These are phyloP conservation scores for Typha latifolia DNA, from an alignment of 176 grass and related monocot genomes.

Conservation along the genomic window DNA sequence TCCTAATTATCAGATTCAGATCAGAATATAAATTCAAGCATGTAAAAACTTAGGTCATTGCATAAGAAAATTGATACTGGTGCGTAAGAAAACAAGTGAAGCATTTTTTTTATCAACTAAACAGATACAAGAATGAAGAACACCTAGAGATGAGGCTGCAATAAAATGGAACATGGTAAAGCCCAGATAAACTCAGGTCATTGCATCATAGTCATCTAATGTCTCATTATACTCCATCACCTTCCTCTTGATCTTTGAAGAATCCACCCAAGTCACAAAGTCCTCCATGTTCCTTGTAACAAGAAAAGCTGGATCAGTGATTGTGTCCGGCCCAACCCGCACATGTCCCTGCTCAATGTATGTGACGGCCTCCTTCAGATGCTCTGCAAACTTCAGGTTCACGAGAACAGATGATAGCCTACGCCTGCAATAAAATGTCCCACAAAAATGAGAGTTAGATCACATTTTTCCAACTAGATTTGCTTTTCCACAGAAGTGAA, in stretches of 20 bases:
- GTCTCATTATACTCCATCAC: constrained; percentile 52
- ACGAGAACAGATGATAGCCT: constrained; percentile 72
- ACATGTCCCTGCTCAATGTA: constrained; percentile 85
- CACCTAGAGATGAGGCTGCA: no score
- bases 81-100: no score
- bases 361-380: constrained; percentile 75
- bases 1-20: no score
- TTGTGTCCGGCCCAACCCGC: constrained; percentile 58
- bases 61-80: no score
- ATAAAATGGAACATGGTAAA: no score
- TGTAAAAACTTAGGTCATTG: no score
- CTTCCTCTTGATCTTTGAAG: constrained; percentile 71
- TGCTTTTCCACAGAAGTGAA: no score
- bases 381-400: constrained; percentile 79
- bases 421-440: constrained; percentile 22
- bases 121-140: no score
- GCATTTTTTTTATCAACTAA: no score
- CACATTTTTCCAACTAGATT: no score
- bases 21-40: no score
- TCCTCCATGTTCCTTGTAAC: constrained; percentile 97
- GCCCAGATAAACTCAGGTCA: constrained; percentile 17
- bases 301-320: constrained; percentile 72
- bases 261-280: constrained; percentile 88
- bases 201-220: constrained; percentile 64
- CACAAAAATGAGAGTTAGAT: not conserved